phyloP scores from a whole-genome alignment of 805 yeast species.

The Zygoascus biomembranicola region DNA sequence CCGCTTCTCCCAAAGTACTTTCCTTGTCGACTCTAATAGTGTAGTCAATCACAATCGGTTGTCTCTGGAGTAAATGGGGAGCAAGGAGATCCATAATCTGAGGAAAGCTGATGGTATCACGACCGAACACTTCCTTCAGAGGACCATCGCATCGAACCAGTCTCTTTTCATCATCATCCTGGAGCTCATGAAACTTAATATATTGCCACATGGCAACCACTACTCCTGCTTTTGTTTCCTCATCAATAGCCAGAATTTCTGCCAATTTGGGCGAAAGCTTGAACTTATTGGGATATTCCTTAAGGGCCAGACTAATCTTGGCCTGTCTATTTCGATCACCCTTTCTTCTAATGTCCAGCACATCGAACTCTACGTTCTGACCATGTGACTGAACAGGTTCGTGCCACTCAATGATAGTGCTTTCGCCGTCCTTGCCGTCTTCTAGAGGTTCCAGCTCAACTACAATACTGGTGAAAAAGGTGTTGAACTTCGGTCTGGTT shows the following conservation, averaged over 20 bases:
- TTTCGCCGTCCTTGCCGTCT: slow-evolving; percentile 21
- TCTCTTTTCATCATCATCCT: slow-evolving; percentile 48
- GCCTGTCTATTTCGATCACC: slow-evolving; percentile 62
- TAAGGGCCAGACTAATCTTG: slow-evolving; percentile 72
- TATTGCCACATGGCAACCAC: slow-evolving; percentile 77
- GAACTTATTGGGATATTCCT: slow-evolving; percentile 61
- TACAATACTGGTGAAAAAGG: slow-evolving; percentile 75
- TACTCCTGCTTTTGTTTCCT: slow-evolving; percentile 80
- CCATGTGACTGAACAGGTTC: slow-evolving; percentile 38
- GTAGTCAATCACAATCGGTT: slow-evolving; percentile 73
- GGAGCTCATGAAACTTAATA: slow-evolving; percentile 54
- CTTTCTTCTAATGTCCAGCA: slow-evolving; percentile 73
- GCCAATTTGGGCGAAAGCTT: slow-evolving; percentile 60
- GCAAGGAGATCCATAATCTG: slow-evolving; percentile 63
- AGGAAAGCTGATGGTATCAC: slow-evolving; percentile 51
- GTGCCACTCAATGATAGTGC: slow-evolving; percentile 80
- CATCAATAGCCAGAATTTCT: slow-evolving; percentile 62
- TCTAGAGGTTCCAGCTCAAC: slow-evolving; percentile 50
- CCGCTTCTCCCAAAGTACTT: slow-evolving; percentile 65
- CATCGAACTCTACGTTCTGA: slow-evolving; percentile 60
- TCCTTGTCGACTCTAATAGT: slow-evolving; percentile 69
- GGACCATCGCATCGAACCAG: slow-evolving; percentile 43
- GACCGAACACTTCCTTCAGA: slow-evolving; percentile 38
- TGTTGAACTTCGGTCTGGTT: slow-evolving; percentile 55
- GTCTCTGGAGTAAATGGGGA: slow-evolving; percentile 64